Base-by-base conservation (phyloP, 2,329 filamentous ascomycete genomes). In the Penicillium freii region DNA sequence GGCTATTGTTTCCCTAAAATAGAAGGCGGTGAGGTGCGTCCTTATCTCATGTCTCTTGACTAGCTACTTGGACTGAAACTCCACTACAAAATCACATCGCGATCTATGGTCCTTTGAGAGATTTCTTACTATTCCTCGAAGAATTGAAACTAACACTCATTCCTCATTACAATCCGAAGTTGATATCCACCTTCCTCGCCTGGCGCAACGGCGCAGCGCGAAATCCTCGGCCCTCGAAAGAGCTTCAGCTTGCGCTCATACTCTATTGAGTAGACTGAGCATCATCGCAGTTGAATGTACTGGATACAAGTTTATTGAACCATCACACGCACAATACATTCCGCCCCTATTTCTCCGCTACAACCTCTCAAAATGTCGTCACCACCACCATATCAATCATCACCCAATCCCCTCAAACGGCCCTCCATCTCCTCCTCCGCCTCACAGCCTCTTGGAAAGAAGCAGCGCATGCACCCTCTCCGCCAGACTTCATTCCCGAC, bases 401-500 rank as follows among this genome's bases (percentile, higher is more conserved):
- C 68, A 27, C 57, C 67, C 15, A 74, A 75, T 49, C 69, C 75
- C 6, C 71, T 76, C 51, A 78, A 78, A 65, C 73, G 76, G 39
- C 66, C 74, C 13, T 78, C 76, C 3, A 71, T 77, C 55, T 75
- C 75, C 54, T 74, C 73, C 10, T 63, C 72, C 43, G 56, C 66
- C 44, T 76, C 76, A 7, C 66, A 69, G 39, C 67, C 67, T 19
- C 59, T 70, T 46, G 64, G 62, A 46, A 64, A 69, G 39, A 71
- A 71, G 54, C 60, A 68, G 61, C 75, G 75, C 62, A 73, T 77
- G 65, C 78, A 80, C 61, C 78, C 78, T 17, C 76, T 80, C 52
- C 74, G 77, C 38, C 77, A 80, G 58, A 79, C 77, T 25, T 79
- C 77, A 25, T 79, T 78, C 57, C 77, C 77, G 0, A 67, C 65